Conservation (phyloP, 1,284 basidiomycete species). For the Cryptococcus sp. region DNA sequence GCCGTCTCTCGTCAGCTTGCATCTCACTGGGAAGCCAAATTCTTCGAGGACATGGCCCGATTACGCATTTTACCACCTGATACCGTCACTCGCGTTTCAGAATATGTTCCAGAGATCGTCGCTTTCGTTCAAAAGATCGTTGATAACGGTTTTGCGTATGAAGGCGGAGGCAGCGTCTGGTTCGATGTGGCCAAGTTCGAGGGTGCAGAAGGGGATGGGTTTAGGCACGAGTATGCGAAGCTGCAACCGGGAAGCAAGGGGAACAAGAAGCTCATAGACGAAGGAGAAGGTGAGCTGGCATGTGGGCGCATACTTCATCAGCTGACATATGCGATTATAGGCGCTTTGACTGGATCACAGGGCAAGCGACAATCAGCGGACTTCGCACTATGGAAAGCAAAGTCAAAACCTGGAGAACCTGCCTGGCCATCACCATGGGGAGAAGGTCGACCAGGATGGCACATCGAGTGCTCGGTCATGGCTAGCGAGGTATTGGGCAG, state of each 20-base stretch:
- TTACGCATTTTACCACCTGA: slow-evolving; percentile 86
- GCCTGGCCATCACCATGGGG: slow-evolving; percentile 98
- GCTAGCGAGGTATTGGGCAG: slow-evolving; percentile 88
- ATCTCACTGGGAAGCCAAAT: slow-evolving; percentile 85
- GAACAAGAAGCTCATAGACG: slow-evolving; percentile 84
- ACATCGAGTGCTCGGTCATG: slow-evolving; percentile 99
- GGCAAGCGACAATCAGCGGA: slow-evolving; percentile 65
- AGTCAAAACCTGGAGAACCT: slow-evolving; percentile 94
- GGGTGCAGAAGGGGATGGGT: slow-evolving; percentile 57
- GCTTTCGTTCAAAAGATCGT: slow-evolving; percentile 84
- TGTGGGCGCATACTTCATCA: background rate
- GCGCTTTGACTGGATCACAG: slow-evolving; percentile 67
- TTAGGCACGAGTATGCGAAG: slow-evolving; percentile 85
- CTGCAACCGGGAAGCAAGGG: slow-evolving; percentile 94
- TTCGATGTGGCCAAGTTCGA: slow-evolving; percentile 93
- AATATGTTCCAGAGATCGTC: slow-evolving; percentile 95
- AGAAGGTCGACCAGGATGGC: slow-evolving; percentile 95
- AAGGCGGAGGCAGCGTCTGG: slow-evolving; percentile 85
- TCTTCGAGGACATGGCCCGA: slow-evolving; percentile 90
- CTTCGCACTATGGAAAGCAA: slow-evolving; percentile 96
- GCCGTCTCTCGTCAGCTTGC: slow-evolving; percentile 82
- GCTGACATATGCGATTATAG: slow-evolving; percentile 45
- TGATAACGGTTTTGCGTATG: slow-evolving; percentile 88
- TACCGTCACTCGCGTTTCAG: slow-evolving; percentile 90
- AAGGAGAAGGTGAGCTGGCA: slow-evolving; percentile 75